Percentiles rank a stretch among this genome's conserved stretches.
These are phyloP conservation scores for Monosporozyma yasuniensis DNA, from an alignment of 805 yeast genomes.

Conservation along the genomic window DNA sequence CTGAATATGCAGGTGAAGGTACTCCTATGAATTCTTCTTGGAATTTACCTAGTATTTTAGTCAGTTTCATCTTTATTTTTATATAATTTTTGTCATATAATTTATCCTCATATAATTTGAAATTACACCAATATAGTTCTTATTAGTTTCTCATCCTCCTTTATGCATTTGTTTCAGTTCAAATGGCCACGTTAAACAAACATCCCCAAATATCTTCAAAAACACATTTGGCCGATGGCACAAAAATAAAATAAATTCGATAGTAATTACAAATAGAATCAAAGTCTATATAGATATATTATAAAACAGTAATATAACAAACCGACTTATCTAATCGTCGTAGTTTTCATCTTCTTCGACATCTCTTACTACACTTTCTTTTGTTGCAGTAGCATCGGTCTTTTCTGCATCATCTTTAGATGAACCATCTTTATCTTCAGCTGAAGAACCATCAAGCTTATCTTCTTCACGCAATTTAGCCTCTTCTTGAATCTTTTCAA, in stretches of 20 bases:
- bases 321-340: constrained; percentile 28
- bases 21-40: too few species aligned
- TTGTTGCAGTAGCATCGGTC: constrained; percentile 1
- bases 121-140: too few species aligned
- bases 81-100: too few species aligned
- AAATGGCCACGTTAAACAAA: too few species aligned
- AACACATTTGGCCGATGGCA: too few species aligned
- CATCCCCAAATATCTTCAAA: too few species aligned
- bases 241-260: background rate
- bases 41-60: background rate
- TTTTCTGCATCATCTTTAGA: constrained; percentile 7
- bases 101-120: too few species aligned
- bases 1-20: too few species aligned
- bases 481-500: constrained; percentile 35
- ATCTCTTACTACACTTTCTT: constrained; percentile 28
- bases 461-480: constrained; percentile 33
- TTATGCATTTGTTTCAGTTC: too few species aligned
- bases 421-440: background rate
- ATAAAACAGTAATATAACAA: background rate
- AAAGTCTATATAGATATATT: background rate
- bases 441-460: constrained; percentile 4
- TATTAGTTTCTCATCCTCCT: too few species aligned
- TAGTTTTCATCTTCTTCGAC: constrained; percentile 40
- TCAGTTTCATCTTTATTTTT: background rate
- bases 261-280: background rate